Evolutionary conservation across 2,329 filamentous ascomycete genomes (phyloP).

Genomic region (Didymella glomerata): DNA sequence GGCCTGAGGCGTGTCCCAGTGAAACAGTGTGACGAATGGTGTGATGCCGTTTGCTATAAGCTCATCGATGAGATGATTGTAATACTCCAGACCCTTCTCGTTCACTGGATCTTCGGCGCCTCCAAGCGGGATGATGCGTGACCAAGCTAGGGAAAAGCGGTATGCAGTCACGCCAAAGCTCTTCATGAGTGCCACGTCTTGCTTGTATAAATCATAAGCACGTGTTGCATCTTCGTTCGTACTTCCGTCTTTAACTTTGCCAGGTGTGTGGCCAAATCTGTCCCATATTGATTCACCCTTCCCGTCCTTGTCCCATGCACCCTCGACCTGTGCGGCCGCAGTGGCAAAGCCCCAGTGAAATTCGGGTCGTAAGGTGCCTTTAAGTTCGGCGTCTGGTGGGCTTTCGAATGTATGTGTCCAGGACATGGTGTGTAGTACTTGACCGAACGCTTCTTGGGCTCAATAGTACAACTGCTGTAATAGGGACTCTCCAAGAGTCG

Average conservation of each 20-base stretch:
- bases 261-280: conserved; percentile 52
- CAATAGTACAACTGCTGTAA: too few relatives aligned
- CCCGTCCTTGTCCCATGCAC: conserved; percentile 55
- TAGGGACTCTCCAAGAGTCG: too few relatives aligned
- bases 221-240: conserved; percentile 41
- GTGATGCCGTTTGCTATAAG: conserved; percentile 26
- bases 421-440: conserved; percentile 4
- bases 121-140: conserved; percentile 30
- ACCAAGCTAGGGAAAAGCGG: conserved; percentile 32
- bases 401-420: conserved; percentile 23
- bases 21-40: conserved; percentile 32
- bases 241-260: conserved; percentile 53
- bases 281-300: conserved; percentile 57
- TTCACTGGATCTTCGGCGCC: conserved; percentile 30
- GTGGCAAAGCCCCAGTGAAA: conserved; percentile 57
- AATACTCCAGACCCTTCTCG: conserved; percentile 27
- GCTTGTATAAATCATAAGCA: conserved; percentile 55
- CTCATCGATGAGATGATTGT: conserved; percentile 31
- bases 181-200: conserved; percentile 49
- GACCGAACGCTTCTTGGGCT: too few relatives aligned
- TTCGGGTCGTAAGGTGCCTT: conserved; percentile 42
- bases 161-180: conserved; percentile 31
- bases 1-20: conserved; percentile 32
- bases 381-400: conserved; percentile 18
- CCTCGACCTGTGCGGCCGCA: conserved; percentile 56